Percentiles rank a stretch among this genome's conserved stretches.
phyloP scores from a whole-genome alignment of 805 yeast species.

The Naumovozyma dairenensis region DNA sequence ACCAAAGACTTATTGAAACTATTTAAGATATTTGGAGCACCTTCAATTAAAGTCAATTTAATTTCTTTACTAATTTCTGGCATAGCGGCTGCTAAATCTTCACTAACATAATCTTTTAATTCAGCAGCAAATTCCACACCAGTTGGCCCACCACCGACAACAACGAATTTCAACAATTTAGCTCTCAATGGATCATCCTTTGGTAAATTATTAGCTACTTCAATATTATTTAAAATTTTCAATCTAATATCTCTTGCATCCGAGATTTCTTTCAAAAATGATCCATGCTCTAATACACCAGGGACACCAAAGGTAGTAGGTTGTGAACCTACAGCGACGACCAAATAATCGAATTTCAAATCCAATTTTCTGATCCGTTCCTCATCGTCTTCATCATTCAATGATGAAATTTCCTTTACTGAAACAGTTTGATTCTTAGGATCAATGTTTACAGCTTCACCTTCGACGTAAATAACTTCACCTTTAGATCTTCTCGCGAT shows the following conservation, averaged over 20 bases:
- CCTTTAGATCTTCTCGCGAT: constrained; percentile 73
- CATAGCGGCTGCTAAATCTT: constrained; percentile 81
- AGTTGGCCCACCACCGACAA: constrained; percentile 98
- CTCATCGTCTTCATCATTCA: constrained; percentile 37
- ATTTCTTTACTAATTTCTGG: constrained; percentile 78
- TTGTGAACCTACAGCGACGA: constrained; percentile 90
- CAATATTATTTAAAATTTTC: constrained; percentile 77
- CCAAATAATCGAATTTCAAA: constrained; percentile 68
- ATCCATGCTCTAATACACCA: constrained; percentile 82
- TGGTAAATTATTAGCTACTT: constrained; percentile 76
- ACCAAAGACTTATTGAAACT: constrained; percentile 62
- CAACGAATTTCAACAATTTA: constrained; percentile 77
- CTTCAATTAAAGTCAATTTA: constrained; percentile 79
- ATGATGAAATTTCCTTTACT: constrained; percentile 39
- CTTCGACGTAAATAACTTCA: constrained; percentile 77
- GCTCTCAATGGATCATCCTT: constrained; percentile 65
- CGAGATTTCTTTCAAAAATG: constrained; percentile 80
- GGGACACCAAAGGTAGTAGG: constrained; percentile 93
- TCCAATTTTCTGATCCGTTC: constrained; percentile 31
- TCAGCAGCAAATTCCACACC: constrained; percentile 98
- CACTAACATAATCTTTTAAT: constrained; percentile 85
- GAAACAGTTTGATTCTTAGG: constrained; percentile 56
- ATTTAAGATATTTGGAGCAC: constrained; percentile 77
- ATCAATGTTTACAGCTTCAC: constrained; percentile 80
- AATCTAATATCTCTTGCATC: constrained; percentile 80